phyloP scores from a whole-genome alignment of 345 rosid genomes.

The Linum trigynum region DNA sequence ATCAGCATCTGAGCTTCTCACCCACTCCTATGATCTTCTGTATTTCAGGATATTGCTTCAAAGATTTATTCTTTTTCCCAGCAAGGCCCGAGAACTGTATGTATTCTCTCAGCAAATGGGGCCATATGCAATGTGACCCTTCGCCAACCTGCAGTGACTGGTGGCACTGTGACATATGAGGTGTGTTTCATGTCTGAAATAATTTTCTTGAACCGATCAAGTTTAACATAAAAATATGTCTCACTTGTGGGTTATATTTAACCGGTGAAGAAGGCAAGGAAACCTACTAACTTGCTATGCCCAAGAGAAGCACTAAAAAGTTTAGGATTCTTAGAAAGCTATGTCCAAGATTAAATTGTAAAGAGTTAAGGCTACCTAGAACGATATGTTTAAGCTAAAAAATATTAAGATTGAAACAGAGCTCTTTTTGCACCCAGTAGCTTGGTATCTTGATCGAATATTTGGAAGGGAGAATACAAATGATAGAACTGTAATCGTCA shows the following conservation, averaged over 20 bases:
- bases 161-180: constrained; percentile 77
- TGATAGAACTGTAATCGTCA: background rate
- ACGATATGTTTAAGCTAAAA: too few species aligned
- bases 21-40: background rate
- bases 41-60: constrained; percentile 50
- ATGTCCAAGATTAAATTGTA: background rate
- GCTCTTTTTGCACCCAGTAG: too few species aligned
- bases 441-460: too few species aligned
- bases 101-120: constrained; percentile 66
- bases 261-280: too few species aligned
- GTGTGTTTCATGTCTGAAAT: constrained; percentile 25
- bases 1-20: background rate
- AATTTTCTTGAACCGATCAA: background rate
- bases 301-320: background rate
- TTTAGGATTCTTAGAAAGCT: background rate
- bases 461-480: background rate
- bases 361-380: background rate
- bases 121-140: constrained; percentile 71
- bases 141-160: constrained; percentile 56
- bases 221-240: background rate
- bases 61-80: constrained; percentile 65
- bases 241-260: background rate
- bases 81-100: constrained; percentile 53
- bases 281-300: background rate
- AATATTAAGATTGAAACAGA: too few species aligned